Conservation (phyloP, 768 basidiomycete genomes). For the Antrodiella citrinella region DNA sequence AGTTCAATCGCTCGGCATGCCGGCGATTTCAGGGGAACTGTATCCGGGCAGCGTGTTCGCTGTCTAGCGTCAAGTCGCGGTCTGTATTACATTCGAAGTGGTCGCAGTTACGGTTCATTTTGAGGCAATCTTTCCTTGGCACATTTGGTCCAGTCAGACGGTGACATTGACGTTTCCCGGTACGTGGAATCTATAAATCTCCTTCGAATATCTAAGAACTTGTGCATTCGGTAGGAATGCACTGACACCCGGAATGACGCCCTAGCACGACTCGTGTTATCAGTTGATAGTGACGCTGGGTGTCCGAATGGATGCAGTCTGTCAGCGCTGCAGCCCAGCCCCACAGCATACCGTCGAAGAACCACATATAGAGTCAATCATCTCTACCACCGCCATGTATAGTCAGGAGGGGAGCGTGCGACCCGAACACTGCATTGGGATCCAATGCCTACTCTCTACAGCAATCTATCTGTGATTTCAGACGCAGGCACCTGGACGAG, state of each 20-base stretch:
- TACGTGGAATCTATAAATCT: too few relatives aligned
- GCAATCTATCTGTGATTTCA: background rate
- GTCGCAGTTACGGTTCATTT: background rate
- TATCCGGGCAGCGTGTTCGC: background rate
- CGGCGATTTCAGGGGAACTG: too few relatives aligned
- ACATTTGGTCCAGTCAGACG: background rate
- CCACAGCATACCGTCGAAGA: background rate
- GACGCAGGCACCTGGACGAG: background rate
- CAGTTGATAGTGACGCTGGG: background rate
- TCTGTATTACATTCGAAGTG: background rate
- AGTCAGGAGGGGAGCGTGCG: too few relatives aligned
- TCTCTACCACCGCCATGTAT: too few relatives aligned
- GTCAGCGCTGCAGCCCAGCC: background rate
- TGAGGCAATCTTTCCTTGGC: background rate
- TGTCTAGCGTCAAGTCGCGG: background rate
- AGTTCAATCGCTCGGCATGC: too few relatives aligned
- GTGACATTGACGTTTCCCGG: background rate
- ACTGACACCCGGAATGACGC: background rate
- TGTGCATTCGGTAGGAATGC: too few relatives aligned
- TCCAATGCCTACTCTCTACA: background rate
- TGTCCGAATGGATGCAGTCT: background rate
- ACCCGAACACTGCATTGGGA: too few relatives aligned
- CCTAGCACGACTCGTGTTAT: background rate
- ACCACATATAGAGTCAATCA: too few relatives aligned
- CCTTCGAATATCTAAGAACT: too few relatives aligned